These are phyloP conservation scores for Solanum pinnatisectum DNA, from an alignment of 257 asterid species.

Conservation along the genomic window DNA sequence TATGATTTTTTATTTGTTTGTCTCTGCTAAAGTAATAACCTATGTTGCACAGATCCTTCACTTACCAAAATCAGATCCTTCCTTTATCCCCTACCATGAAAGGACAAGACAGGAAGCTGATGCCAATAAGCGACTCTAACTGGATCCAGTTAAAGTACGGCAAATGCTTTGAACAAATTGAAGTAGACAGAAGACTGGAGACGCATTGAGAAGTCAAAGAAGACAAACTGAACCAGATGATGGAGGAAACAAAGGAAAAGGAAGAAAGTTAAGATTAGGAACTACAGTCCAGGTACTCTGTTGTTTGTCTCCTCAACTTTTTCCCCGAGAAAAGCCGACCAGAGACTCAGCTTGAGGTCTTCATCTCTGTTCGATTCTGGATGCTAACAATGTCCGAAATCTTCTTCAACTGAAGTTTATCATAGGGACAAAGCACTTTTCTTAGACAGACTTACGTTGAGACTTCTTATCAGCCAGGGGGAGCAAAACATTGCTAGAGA, in stretches of 20 bases:
- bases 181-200: background rate
- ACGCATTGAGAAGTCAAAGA: background rate
- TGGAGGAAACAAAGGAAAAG: background rate
- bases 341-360: background rate
- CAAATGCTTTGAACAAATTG: background rate
- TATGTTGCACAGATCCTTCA: background rate
- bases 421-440: background rate
- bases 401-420: background rate
- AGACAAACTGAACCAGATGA: background rate
- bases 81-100: background rate
- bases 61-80: background rate
- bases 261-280: background rate
- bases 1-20: background rate
- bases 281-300: background rate
- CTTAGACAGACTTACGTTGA: background rate
- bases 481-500: background rate
- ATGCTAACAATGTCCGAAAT: background rate
- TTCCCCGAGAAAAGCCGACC: background rate
- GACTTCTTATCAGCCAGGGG: background rate
- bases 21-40: background rate
- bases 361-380: background rate
- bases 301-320: background rate
- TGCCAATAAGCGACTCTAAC: background rate
- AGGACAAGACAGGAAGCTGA: background rate
- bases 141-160: background rate